A percentile compares a stretch with the other conserved stretches of the same genome.
phyloP scores from a whole-genome alignment of 2,329 filamentous ascomycete genomes.

The Aspergillus niger region DNA sequence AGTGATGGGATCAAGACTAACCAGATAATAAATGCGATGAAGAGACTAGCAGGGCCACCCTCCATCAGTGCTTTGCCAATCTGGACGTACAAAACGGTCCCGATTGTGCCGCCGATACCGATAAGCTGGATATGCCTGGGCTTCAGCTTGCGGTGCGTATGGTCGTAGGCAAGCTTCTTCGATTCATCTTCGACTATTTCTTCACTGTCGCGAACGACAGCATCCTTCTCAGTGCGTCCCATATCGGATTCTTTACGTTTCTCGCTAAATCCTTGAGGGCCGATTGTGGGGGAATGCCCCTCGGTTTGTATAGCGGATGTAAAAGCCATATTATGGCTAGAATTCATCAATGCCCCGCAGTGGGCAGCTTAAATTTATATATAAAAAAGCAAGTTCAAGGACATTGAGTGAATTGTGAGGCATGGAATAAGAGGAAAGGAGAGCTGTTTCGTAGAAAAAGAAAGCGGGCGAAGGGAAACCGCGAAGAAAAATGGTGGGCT shows the following conservation, averaged over 20 bases:
- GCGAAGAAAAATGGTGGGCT: slow-evolving; percentile 7
- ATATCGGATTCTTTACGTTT: slow-evolving; percentile 13
- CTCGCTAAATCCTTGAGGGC: slow-evolving; percentile 17
- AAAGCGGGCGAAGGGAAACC: not conserved
- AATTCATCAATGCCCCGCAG: not conserved
- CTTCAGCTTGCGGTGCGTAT: slow-evolving; percentile 47
- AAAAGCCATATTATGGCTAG: slow-evolving; percentile 10
- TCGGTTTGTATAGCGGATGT: slow-evolving; percentile 21
- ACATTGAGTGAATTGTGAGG: not conserved
- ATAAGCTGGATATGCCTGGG: slow-evolving; percentile 51
- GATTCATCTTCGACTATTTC: slow-evolving; percentile 28
- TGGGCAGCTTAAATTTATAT: not conserved
- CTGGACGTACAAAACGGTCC: slow-evolving; percentile 47
- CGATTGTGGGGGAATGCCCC: slow-evolving; percentile 13
- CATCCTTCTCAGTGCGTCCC: slow-evolving; percentile 22
- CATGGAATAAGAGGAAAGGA: not conserved
- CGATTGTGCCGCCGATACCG: slow-evolving; percentile 50
- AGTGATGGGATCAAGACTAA: slow-evolving; percentile 30
- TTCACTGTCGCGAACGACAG: slow-evolving; percentile 19
- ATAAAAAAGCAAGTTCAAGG: not conserved
- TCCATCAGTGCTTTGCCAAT: slow-evolving; percentile 44
- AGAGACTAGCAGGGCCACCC: slow-evolving; percentile 48
- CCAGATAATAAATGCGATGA: slow-evolving; percentile 50
- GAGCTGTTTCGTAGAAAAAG: not conserved
- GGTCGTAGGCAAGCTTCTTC: slow-evolving; percentile 30